These are phyloP conservation scores for Phytophthora constricta DNA, from an alignment of 352 stramenopile species.

Conservation along the genomic window DNA sequence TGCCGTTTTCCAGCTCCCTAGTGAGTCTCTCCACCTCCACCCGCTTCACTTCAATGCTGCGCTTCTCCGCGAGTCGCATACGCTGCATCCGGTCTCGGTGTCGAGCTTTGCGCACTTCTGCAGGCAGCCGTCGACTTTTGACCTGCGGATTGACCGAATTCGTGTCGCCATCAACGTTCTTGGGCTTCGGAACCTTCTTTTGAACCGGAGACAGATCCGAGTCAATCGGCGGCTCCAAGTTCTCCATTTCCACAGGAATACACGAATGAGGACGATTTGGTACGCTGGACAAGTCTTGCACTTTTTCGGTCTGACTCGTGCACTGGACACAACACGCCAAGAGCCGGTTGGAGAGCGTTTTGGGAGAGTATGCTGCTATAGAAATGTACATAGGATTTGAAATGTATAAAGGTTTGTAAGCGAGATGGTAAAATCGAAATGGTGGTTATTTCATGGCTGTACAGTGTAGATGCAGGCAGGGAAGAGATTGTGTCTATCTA, in stretches of 20 bases:
- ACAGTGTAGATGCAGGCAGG: too few species aligned
- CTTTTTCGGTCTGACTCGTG: too few species aligned
- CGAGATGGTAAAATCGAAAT: too few species aligned
- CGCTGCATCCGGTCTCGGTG: slow-evolving; percentile 55
- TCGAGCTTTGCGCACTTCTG: slow-evolving; percentile 36
- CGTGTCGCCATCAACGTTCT: background rate
- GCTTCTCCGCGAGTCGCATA: slow-evolving; percentile 43
- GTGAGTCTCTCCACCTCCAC: slow-evolving; percentile 41
- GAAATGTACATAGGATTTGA: too few species aligned
- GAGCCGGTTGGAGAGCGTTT: too few species aligned
- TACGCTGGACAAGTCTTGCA: too few species aligned
- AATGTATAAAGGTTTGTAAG: too few species aligned
- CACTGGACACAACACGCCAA: too few species aligned
- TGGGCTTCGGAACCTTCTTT: slow-evolving; percentile 32
- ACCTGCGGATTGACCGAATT: background rate
- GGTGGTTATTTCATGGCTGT: too few species aligned
- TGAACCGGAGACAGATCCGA: slow-evolving; percentile 27
- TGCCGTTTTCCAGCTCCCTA: slow-evolving; percentile 29
- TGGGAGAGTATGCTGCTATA: too few species aligned
- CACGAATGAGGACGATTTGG: too few species aligned
- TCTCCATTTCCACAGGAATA: background rate
- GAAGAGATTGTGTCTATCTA: too few species aligned
- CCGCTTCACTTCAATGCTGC: slow-evolving; percentile 45
- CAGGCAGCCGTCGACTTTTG: slow-evolving; percentile 22
- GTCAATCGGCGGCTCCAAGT: slow-evolving; percentile 21